These are phyloP conservation scores for Populus alba DNA, from an alignment of 345 rosid genomes.

Conservation along the genomic window DNA sequence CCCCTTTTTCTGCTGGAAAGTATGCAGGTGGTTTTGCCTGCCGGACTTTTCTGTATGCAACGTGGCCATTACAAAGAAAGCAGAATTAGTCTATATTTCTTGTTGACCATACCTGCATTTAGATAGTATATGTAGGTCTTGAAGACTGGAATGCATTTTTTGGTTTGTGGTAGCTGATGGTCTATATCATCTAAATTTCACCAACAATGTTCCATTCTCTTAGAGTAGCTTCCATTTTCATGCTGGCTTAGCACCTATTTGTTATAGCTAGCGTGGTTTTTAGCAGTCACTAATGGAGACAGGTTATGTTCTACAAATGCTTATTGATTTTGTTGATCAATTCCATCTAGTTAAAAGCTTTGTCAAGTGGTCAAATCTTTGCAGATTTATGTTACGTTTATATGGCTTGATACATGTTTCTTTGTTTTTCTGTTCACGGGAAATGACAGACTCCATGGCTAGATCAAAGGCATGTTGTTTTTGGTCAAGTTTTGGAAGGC, in stretches of 20 bases:
- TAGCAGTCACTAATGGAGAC: neutral
- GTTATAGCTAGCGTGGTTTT: neutral
- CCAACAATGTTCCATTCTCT: neutral
- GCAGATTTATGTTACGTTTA: neutral
- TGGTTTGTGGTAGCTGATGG: neutral
- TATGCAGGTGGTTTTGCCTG: neutral
- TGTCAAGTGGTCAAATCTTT: neutral
- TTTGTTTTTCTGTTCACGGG: neutral
- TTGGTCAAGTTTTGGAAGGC: slow-evolving; percentile 95
- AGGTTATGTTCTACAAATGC: neutral
- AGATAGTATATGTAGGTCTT: neutral
- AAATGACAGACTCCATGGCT: slow-evolving; percentile 90
- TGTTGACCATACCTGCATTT: neutral
- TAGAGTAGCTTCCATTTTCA: neutral
- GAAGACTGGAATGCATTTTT: neutral
- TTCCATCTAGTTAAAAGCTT: neutral
- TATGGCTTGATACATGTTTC: neutral
- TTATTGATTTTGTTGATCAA: neutral
- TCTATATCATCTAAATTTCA: neutral
- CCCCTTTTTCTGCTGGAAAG: no score
- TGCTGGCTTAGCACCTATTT: neutral
- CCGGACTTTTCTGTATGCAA: neutral
- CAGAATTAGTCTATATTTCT: neutral
- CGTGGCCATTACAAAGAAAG: neutral
- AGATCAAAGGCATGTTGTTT: slow-evolving; percentile 92